These are phyloP conservation scores for Nemania sp. DNA, from an alignment of 2,329 filamentous ascomycete species.

Conservation along the genomic window DNA sequence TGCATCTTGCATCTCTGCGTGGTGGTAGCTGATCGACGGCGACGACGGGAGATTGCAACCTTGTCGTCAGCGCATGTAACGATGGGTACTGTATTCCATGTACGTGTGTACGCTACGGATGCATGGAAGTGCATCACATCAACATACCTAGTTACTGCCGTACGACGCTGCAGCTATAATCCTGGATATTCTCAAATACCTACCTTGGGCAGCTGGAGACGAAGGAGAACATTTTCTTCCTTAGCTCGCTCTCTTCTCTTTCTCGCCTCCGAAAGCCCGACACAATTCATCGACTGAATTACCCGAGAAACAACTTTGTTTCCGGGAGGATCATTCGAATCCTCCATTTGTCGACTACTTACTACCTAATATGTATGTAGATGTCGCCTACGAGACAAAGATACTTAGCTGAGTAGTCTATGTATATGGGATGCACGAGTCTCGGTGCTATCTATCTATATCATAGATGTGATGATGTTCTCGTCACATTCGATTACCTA, in stretches of 20 bases:
- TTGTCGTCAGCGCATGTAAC: constrained; percentile 24
- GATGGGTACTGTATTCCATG: constrained; percentile 13
- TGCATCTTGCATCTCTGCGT: constrained; percentile 27
- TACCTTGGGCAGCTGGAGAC: not conserved
- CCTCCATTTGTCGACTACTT: constrained; percentile 13
- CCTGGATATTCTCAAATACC: constrained; percentile 9
- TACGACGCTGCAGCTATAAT: constrained; percentile 21
- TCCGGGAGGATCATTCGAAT: constrained; percentile 33
- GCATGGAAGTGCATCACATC: constrained; percentile 34
- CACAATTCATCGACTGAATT: not conserved
- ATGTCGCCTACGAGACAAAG: constrained; percentile 15
- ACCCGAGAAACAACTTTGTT: constrained; percentile 11
- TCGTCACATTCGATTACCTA: constrained; percentile 23
- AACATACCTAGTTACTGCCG: constrained; percentile 10
- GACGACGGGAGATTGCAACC: constrained; percentile 28
- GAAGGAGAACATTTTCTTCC: constrained; percentile 6
- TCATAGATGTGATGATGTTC: constrained; percentile 20
- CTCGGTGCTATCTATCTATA: not conserved
- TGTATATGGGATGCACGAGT: not conserved
- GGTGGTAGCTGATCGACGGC: constrained; percentile 19
- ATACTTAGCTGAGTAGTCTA: constrained; percentile 28
- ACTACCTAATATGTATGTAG: constrained; percentile 7
- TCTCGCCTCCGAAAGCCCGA: constrained; percentile 1
- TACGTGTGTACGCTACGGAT: constrained; percentile 9
- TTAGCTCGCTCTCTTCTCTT: not conserved